Evolutionary conservation across 768 basidiomycete genomes (phyloP), one percentile per base, ranked within the genome.

Genomic region (Leccinum subtestaceum): DNA sequence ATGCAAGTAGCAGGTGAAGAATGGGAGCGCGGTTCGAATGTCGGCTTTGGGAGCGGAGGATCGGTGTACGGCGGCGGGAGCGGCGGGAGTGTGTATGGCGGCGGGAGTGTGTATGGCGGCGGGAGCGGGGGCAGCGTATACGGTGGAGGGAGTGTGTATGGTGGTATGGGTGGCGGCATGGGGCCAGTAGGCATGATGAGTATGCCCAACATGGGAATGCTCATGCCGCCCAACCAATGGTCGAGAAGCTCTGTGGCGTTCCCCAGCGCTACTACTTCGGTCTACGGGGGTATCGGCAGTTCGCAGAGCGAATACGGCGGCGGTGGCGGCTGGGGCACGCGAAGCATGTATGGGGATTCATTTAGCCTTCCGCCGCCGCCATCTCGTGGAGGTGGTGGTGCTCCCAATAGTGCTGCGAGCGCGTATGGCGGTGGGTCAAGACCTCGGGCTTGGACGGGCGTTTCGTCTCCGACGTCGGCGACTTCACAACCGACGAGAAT

Each of bases 1-100:
- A 88, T 93, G 82, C 88, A 85, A 8, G 84, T 86, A 8, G 93
- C 93, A n/a, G 91, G 82, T 19, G 93, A 94, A 32, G 91, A 94
- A 69, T 95, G 93, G 93, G 93, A 95, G 69, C 85, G 92, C 34
- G 81, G 84, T 7, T 91, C 89, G 55, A 82, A 76, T 38, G 62
- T 80, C 29, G 77, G 83, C 17, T 77, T 74, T 60, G 76, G 76
- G 15, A 65, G 71, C 7, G 69, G 68, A 43, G 77, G 74, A 25
- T 72, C 74, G 45, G 71, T 70, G 31, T 74, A 74, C 49, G 72
- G 73, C n/a, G 71, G 72, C 9, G 70, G 71, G 29, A 75, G 74
- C 40, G 74, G 78, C 2, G 78, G 79, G 38, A 81, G 80, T 61
- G 78, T 80, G 51, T 82, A 80, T 65, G 80, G 74, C 40, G 74